A percentile compares a stretch with the other conserved stretches of the same genome.
phyloP scores from a whole-genome alignment of 1,284 basidiomycete species.

The Salmacisia buchloeana region DNA sequence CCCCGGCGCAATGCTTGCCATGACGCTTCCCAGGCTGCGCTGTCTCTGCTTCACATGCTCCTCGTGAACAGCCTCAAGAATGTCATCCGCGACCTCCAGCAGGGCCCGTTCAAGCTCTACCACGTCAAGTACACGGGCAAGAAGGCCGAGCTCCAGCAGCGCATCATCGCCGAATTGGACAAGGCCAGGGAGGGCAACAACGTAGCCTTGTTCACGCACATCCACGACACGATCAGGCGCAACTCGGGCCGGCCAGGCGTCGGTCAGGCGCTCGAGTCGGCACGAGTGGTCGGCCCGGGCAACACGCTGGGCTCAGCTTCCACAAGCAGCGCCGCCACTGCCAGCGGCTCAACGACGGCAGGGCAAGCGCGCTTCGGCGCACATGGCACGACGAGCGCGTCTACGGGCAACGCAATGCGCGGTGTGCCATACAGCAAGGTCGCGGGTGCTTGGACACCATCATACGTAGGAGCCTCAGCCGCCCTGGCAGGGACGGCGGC shows the following conservation, averaged over 20 bases:
- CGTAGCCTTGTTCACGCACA: neutral
- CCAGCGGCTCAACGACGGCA: neutral
- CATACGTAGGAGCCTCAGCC: neutral
- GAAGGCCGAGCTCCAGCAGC: neutral
- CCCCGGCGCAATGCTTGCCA: neutral
- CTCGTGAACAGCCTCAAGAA: neutral
- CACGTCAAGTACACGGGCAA: neutral
- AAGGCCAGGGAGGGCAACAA: neutral
- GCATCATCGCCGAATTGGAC: neutral
- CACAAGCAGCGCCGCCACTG: neutral
- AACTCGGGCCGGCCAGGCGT: neutral
- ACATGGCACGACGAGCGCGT: neutral
- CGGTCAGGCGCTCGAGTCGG: neutral
- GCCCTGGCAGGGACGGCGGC: no score
- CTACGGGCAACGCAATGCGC: no score
- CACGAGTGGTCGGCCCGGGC: neutral
- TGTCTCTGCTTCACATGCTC: neutral
- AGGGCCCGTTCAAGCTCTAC: neutral
- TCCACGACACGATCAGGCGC: constrained; percentile 4
- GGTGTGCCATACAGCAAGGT: neutral
- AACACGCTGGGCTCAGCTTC: neutral
- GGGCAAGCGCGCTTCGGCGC: no score
- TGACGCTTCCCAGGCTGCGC: neutral
- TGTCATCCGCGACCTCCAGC: neutral
- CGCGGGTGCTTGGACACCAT: neutral